These are phyloP conservation scores for Kuraishia ogatae DNA, from an alignment of 805 yeast genomes.

Conservation along the genomic window DNA sequence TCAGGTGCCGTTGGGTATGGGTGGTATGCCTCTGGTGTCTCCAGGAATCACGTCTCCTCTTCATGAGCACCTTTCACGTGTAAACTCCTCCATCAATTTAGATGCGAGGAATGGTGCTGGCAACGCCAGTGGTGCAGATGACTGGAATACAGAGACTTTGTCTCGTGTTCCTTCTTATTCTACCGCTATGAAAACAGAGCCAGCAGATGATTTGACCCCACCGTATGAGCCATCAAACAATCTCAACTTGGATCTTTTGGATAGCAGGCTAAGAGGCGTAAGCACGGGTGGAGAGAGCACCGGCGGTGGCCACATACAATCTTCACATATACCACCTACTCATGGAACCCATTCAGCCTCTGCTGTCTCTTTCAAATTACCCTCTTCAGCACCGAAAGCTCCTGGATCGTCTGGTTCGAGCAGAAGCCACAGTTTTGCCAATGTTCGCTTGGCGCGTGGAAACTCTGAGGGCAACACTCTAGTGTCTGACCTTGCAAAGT, in stretches of 20 bases:
- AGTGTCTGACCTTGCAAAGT: constrained; percentile 18
- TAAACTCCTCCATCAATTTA: constrained; percentile 34
- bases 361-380: background rate
- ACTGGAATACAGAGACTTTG: constrained; percentile 35
- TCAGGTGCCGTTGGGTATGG: background rate
- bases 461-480: constrained; percentile 8
- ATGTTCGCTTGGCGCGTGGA: constrained; percentile 8
- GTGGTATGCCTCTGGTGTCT: constrained; percentile 10
- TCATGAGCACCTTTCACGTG: constrained; percentile 47
- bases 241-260: constrained; percentile 21
- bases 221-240: constrained; percentile 48
- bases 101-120: background rate
- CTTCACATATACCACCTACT: background rate
- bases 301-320: background rate
- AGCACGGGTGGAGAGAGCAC: constrained; percentile 4
- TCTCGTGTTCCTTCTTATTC: constrained; percentile 80
- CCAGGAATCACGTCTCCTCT: constrained; percentile 46
- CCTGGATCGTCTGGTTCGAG: background rate
- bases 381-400: background rate
- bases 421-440: constrained; percentile 4
- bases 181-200: constrained; percentile 58
- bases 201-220: constrained; percentile 57
- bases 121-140: constrained; percentile 8
- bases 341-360: background rate
- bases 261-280: constrained; percentile 18